These are phyloP conservation scores for Penicillium hesseltinei DNA, from an alignment of 2,329 filamentous ascomycete species.

Conservation along the genomic window DNA sequence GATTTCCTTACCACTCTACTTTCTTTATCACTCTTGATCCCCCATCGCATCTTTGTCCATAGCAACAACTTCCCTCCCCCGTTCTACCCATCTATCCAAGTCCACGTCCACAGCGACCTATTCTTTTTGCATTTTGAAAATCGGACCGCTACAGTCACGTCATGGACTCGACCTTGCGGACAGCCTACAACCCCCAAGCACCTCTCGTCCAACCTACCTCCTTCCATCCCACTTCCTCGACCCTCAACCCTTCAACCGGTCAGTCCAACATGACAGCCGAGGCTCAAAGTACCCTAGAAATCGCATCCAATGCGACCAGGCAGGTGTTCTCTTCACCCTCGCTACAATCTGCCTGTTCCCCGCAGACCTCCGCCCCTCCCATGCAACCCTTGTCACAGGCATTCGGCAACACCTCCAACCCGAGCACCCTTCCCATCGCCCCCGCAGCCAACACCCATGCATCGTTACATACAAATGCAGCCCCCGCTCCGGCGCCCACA, in stretches of 20 bases:
- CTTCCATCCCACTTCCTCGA: slow-evolving; percentile 10
- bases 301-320: slow-evolving; percentile 11
- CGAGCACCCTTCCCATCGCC: slow-evolving; percentile 9
- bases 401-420: slow-evolving; percentile 8
- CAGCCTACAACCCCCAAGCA: slow-evolving; percentile 17
- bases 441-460: slow-evolving; percentile 14
- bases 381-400: slow-evolving; percentile 17
- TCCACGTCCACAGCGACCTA: not conserved
- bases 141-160: slow-evolving; percentile 1
- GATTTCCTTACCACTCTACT: slow-evolving; percentile 4
- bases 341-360: slow-evolving; percentile 13
- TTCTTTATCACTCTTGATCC: not conserved
- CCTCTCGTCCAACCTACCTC: slow-evolving; percentile 12
- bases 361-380: slow-evolving; percentile 15
- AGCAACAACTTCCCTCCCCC: not conserved
- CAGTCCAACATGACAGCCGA: slow-evolving; percentile 11
- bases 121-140: not conserved
- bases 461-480: slow-evolving; percentile 11
- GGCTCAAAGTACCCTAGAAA: slow-evolving; percentile 11
- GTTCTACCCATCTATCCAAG: not conserved
- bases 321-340: slow-evolving; percentile 18
- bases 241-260: slow-evolving; percentile 10
- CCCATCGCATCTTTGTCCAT: not conserved
- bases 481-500: slow-evolving; percentile 5
- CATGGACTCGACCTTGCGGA: slow-evolving; percentile 21